Percentiles rank a stretch among this genome's conserved stretches.
These are phyloP conservation scores for Populus hybrid DNA, from an alignment of 441 rosid species.

Conservation along the genomic window DNA sequence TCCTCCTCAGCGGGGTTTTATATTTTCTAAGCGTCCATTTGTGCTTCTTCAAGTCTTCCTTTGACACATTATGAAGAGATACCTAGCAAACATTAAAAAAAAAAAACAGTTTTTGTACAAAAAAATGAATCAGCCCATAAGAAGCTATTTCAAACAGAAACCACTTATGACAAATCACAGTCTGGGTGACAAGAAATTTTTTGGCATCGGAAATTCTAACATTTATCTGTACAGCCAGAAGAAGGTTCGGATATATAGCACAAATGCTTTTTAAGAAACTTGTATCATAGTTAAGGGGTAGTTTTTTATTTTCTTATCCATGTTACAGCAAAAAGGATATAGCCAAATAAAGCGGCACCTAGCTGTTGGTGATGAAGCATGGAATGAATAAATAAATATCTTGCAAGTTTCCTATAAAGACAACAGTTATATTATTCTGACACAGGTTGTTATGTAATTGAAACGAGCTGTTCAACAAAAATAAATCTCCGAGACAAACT, in stretches of 20 bases:
- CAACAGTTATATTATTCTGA: not conserved
- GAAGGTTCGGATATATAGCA: not conserved
- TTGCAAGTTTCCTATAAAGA: not conserved
- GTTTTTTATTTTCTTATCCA: not conserved
- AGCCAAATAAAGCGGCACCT: not conserved
- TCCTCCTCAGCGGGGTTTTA: not conserved
- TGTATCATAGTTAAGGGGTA: no score
- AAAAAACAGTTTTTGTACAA: not conserved
- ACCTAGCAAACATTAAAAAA: not conserved
- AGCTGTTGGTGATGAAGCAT: not conserved
- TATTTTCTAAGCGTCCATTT: not conserved
- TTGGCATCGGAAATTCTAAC: not conserved
- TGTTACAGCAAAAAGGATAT: not conserved
- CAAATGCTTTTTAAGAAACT: not conserved
- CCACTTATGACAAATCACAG: not conserved
- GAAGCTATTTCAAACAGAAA: no score
- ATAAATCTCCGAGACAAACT: not conserved
- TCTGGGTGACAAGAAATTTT: not conserved
- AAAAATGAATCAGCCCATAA: not conserved
- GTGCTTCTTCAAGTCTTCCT: not conserved
- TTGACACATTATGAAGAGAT: constrained; percentile 3
- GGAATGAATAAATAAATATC: not conserved
- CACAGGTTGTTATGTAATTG: not conserved
- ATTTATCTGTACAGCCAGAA: not conserved
- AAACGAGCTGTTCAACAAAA: not conserved